Evolutionary conservation across 73 alveolate species (phyloP), one percentile per base, ranked within the genome.

Genomic region (Paramecium caudatum): DNA sequence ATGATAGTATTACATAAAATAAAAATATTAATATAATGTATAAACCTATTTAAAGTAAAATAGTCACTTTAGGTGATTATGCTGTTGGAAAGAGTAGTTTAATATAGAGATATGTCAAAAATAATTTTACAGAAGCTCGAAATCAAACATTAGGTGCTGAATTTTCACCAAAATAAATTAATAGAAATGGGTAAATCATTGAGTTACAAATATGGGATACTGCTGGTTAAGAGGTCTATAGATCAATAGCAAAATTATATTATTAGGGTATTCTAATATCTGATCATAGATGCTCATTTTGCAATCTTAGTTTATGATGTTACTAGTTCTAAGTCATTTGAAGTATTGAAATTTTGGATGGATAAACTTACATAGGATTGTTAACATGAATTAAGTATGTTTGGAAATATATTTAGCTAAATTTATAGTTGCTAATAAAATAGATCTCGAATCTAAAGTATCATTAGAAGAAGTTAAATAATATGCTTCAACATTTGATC

Each of bases 241-340:
- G 80, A 55, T 27, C 46, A 19, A 55, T 55, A 27, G 80, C 80
- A 1, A 55, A 55, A 55, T 9, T 55, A 1, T 55, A 55, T 55
- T 55, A 55, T 27, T 27, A 10, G 41, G 80, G 80, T 55, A 55
- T 55, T 55, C 0, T 5, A 19, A 9, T 3, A 55, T 55, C 30
- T 19, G 2, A 10, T 27, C 23, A 10, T 9, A 55, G 80, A 55
- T 55, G 97, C 97, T 1, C 91, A 86, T 15, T 96, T 96, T 39
- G 97, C 97, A 43, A 86, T 94, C 49, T 82, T 94, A 48, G 97
- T 94, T 55, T 94, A 94, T 92, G 97, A 94, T 92, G 96, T 94
- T 19, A 94, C 97, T 27, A 94, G 92, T 61, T 90, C 88, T 46
- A 82, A 92, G 43, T 63, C 96, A 33, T 94, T 91, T 82, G 96